phyloP scores from a whole-genome alignment of 331 rosid species.

The Malus hybrid region DNA sequence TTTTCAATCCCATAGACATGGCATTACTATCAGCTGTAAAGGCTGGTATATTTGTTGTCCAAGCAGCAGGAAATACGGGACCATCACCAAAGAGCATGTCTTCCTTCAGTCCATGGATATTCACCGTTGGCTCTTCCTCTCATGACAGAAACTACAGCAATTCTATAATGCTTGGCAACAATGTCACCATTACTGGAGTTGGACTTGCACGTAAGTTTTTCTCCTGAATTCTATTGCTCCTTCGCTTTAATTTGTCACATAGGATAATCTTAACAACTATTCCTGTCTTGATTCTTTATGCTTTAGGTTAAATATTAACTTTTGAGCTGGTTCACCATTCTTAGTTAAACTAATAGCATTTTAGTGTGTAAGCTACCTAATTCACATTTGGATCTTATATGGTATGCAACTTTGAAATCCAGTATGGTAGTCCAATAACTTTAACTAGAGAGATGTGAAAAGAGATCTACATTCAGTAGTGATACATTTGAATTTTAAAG shows the following conservation, averaged over 20 bases:
- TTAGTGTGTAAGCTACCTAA: not conserved
- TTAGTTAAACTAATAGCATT: not conserved
- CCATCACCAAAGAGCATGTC: constrained; percentile 93
- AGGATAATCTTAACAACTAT: not conserved
- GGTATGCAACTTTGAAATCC: not conserved
- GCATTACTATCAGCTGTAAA: constrained; percentile 86
- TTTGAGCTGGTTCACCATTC: not conserved
- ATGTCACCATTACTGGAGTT: constrained; percentile 63
- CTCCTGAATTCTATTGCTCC: constrained; percentile 7
- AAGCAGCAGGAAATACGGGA: constrained; percentile 98
- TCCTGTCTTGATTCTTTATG: not conserved
- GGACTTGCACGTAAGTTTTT: constrained; percentile 84
- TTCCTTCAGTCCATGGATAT: constrained; percentile 98
- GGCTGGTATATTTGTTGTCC: constrained; percentile 91
- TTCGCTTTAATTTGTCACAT: not conserved
- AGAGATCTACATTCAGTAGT: not conserved
- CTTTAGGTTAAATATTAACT: not conserved
- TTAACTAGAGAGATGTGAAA: not conserved
- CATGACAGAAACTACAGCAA: constrained; percentile 80
- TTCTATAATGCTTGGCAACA: constrained; percentile 83
- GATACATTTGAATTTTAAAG: not conserved
- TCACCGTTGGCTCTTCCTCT: constrained; percentile 83
- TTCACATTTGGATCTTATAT: not conserved
- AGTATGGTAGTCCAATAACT: not conserved
- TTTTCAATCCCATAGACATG: constrained; percentile 97